Percentiles rank a stretch among this genome's conserved stretches.
Evolutionary conservation across 1,284 basidiomycete species (phyloP).

Genomic region (Tilletia indica): DNA sequence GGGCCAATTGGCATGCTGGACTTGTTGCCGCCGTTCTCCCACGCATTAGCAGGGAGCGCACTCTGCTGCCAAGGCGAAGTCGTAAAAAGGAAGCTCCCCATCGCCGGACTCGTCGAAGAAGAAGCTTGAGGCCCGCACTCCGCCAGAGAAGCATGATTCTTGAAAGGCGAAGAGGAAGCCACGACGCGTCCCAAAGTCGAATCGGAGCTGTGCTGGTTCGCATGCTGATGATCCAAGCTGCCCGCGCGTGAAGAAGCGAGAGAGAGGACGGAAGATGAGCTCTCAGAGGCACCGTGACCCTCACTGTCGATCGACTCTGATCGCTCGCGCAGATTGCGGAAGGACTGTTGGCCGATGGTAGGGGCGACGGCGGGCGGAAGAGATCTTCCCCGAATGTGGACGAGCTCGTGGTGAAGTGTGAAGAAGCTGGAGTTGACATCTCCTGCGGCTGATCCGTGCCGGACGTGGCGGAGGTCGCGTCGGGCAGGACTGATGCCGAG

Average conservation of each 20-base stretch:
- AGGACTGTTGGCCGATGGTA: neutral
- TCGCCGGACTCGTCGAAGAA: neutral
- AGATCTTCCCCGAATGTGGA: too few species aligned
- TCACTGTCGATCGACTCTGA: conserved; percentile 1
- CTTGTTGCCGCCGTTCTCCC: neutral
- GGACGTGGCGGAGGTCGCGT: too few species aligned
- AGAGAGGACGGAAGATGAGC: neutral
- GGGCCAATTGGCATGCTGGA: neutral
- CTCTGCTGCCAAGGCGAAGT: conserved; percentile 4
- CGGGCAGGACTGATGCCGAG: too few species aligned
- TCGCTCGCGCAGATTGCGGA: conserved; percentile 6
- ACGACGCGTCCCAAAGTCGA: neutral
- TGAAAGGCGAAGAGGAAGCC: neutral
- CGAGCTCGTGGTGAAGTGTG: too few species aligned
- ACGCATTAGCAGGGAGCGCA: neutral
- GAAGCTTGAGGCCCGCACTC: too few species aligned
- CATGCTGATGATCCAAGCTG: neutral
- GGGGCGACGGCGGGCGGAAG: neutral
- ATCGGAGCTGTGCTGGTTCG: too few species aligned
- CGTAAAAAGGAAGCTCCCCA: neutral
- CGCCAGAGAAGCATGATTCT: neutral
- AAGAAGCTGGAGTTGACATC: too few species aligned
- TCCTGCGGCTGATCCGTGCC: too few species aligned
- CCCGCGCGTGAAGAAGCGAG: neutral
- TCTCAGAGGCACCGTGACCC: neutral